These are phyloP conservation scores for Wickerhamomyces bovis DNA, from an alignment of 805 yeast species.

Conservation along the genomic window DNA sequence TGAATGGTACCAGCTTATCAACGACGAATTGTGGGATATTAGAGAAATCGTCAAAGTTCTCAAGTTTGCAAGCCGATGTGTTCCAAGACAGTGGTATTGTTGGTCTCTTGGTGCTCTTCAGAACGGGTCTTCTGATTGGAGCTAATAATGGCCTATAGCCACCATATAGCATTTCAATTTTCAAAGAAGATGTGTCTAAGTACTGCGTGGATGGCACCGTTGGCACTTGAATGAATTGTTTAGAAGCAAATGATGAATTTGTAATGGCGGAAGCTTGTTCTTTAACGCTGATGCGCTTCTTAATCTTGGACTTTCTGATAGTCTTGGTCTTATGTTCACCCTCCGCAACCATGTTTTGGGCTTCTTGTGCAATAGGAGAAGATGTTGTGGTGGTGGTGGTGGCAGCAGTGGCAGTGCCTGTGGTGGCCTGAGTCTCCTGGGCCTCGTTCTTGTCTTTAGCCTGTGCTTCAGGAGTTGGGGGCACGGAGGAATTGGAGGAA, in stretches of 20 bases:
- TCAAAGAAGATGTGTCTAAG: slow-evolving; percentile 15
- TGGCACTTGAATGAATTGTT: slow-evolving; percentile 9
- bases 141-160: slow-evolving; percentile 23
- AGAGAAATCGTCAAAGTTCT: slow-evolving; percentile 20
- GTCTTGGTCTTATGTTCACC: background rate
- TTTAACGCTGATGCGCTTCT: slow-evolving; percentile 4
- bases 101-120: slow-evolving; percentile 13
- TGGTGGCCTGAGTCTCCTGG: background rate
- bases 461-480: slow-evolving; percentile 2
- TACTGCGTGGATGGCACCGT: slow-evolving; percentile 23
- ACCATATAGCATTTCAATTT: slow-evolving; percentile 17
- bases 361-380: background rate
- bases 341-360: background rate
- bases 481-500: background rate
- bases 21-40: slow-evolving; percentile 24
- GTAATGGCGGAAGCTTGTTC: slow-evolving; percentile 1
- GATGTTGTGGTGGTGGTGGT: background rate
- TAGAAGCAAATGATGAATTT: slow-evolving; percentile 2
- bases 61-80: slow-evolving; percentile 19
- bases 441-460: slow-evolving; percentile 3
- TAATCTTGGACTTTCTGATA: background rate
- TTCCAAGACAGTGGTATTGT: slow-evolving; percentile 23
- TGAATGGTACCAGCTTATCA: slow-evolving; percentile 21
- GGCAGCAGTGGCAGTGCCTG: background rate
- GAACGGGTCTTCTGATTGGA: slow-evolving; percentile 19